Conservation (phyloP, 129 eudicot species). For the Lonicera japonica region DNA sequence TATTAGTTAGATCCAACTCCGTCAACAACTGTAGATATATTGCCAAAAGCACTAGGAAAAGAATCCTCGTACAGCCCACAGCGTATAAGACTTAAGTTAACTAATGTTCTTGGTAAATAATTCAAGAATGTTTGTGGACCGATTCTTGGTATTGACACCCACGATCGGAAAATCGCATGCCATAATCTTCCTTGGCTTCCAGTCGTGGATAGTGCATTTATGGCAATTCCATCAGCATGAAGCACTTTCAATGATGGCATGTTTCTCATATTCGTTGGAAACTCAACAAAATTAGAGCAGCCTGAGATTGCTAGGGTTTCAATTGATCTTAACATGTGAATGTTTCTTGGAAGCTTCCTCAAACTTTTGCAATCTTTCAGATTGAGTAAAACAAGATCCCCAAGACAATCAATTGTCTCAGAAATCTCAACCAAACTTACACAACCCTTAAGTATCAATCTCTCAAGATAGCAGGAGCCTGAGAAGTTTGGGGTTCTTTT, state of each 20-base stretch:
- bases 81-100: background rate
- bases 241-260: background rate
- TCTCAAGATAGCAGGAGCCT: background rate
- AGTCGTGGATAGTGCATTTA: background rate
- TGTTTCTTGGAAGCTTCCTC: conserved; percentile 5
- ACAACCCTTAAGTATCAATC: background rate
- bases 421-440: background rate
- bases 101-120: background rate
- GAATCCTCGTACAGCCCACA: conserved; percentile 1
- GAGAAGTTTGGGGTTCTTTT: background rate
- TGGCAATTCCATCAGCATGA: background rate
- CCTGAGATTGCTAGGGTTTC: conserved; percentile 8
- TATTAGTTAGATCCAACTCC: background rate
- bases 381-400: background rate
- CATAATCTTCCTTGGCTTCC: background rate
- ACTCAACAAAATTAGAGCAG: background rate
- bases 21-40: background rate
- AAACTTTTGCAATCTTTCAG: conserved; percentile 1
- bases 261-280: background rate
- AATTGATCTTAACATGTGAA: background rate
- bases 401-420: background rate
- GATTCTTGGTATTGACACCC: background rate
- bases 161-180: background rate
- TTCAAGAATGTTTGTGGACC: background rate
- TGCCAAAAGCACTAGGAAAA: background rate